Evolutionary conservation across 371 early-diverging fungal species (phyloP).

Genomic region (Apophysomyces variabilis): DNA sequence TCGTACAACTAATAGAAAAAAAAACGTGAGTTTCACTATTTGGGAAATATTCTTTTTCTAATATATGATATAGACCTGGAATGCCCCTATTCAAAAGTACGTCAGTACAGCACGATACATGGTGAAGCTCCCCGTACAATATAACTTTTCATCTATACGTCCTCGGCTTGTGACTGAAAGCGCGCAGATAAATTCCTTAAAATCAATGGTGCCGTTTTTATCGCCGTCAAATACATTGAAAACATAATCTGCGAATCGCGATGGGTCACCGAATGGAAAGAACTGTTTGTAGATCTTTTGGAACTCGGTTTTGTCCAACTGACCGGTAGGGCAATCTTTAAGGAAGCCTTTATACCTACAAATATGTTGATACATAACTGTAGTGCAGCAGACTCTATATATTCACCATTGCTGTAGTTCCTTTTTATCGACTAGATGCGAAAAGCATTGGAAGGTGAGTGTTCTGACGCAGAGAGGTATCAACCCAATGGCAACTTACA

Average conservation of each 20-base stretch:
- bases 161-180: constrained; percentile 85
- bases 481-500: constrained; percentile 59
- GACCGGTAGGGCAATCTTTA: constrained; percentile 88
- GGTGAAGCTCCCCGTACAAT: constrained; percentile 53
- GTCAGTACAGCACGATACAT: not conserved
- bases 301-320: constrained; percentile 83
- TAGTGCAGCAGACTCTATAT: not conserved
- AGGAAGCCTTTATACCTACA: constrained; percentile 91
- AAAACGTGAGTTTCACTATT: too few species aligned
- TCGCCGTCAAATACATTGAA: constrained; percentile 89
- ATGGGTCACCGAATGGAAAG: constrained; percentile 94
- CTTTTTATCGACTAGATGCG: constrained; percentile 79
- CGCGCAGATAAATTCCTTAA: constrained; percentile 90
- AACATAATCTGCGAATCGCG: constrained; percentile 86
- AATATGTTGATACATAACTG: constrained; percentile 1
- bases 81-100: constrained; percentile 32
- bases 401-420: constrained; percentile 91
- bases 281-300: constrained; percentile 93
- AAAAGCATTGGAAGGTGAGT: not conserved
- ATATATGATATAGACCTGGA: constrained; percentile 25
- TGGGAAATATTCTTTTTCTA: not conserved
- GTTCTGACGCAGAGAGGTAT: too few species aligned
- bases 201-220: constrained; percentile 87
- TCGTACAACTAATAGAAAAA: constrained; percentile 76
- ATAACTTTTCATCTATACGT: constrained; percentile 82